These are phyloP conservation scores for Quercus agrifolia DNA, from an alignment of 306 rosid species.

Conservation along the genomic window DNA sequence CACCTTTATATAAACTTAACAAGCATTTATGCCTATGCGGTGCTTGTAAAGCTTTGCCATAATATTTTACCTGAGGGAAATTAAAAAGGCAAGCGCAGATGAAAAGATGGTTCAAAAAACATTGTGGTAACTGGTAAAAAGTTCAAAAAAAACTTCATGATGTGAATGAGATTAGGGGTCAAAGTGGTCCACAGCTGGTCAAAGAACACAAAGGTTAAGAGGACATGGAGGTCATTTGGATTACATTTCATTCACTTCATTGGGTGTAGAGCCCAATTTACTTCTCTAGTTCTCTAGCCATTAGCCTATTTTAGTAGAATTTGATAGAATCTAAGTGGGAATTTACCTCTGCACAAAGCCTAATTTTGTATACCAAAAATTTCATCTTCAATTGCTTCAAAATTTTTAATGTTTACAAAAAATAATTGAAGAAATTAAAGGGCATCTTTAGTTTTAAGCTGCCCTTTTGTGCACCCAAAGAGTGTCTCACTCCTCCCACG, in stretches of 20 bases:
- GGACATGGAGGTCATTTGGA: constrained; percentile 36
- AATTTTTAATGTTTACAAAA: background rate
- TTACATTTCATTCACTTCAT: constrained; percentile 3
- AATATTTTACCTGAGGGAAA: no score
- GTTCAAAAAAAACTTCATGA: constrained; percentile 21
- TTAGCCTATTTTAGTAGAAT: constrained; percentile 16
- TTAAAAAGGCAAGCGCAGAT: no score
- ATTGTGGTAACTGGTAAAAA: background rate
- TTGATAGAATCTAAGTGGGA: constrained; percentile 17
- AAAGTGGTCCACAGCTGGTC: constrained; percentile 55
- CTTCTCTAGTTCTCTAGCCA: constrained; percentile 32
- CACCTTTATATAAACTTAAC: no score
- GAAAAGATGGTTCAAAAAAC: background rate
- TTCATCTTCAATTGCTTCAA: background rate
- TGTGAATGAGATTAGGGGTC: constrained; percentile 16
- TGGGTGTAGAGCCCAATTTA: constrained; percentile 28
- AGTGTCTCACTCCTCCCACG: constrained; percentile 4
- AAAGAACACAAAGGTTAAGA: constrained; percentile 26
- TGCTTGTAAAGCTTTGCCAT: no score
- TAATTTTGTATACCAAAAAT: background rate
- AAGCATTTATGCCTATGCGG: no score
- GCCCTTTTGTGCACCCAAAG: constrained; percentile 24
- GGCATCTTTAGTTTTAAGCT: constrained; percentile 33
- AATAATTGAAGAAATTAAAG: constrained; percentile 18
- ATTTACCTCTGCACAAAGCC: background rate